These are phyloP conservation scores for Polygonum maritimum DNA, from an alignment of 148 eudicot species.

Conservation along the genomic window DNA sequence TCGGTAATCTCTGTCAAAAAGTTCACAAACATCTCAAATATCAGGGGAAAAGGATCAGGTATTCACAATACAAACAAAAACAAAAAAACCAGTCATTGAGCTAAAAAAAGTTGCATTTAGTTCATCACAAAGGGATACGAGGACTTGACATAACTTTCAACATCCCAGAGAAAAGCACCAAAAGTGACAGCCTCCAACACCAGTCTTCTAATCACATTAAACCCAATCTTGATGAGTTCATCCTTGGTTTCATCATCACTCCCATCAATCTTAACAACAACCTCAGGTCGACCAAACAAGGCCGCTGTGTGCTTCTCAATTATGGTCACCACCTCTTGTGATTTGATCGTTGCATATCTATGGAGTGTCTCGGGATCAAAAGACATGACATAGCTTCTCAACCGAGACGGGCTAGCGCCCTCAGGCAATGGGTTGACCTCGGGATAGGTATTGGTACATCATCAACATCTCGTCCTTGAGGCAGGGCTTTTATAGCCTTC, in stretches of 20 bases:
- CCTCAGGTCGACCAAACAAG: slow-evolving; percentile 86
- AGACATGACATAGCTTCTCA: slow-evolving; percentile 79
- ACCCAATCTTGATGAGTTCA: slow-evolving; percentile 74
- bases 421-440: slow-evolving; percentile 56
- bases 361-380: slow-evolving; percentile 82
- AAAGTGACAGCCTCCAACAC: slow-evolving; percentile 92
- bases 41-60: background rate
- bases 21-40: background rate
- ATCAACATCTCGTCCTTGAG: slow-evolving; percentile 26
- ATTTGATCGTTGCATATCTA: slow-evolving; percentile 67
- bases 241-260: slow-evolving; percentile 68
- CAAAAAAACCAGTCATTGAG: background rate
- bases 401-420: slow-evolving; percentile 42
- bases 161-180: slow-evolving; percentile 97
- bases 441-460: slow-evolving; percentile 29
- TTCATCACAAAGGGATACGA: slow-evolving; percentile 71
- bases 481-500: slow-evolving; percentile 73
- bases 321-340: slow-evolving; percentile 69
- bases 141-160: slow-evolving; percentile 86
- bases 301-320: slow-evolving; percentile 95
- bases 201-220: slow-evolving; percentile 67
- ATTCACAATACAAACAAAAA: background rate
- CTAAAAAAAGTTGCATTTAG: slow-evolving; percentile 17
- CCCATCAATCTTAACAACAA: slow-evolving; percentile 62
- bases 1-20: background rate